Conservation (phyloP, 306 rosid species). For the Styphnolobium japonicum region DNA sequence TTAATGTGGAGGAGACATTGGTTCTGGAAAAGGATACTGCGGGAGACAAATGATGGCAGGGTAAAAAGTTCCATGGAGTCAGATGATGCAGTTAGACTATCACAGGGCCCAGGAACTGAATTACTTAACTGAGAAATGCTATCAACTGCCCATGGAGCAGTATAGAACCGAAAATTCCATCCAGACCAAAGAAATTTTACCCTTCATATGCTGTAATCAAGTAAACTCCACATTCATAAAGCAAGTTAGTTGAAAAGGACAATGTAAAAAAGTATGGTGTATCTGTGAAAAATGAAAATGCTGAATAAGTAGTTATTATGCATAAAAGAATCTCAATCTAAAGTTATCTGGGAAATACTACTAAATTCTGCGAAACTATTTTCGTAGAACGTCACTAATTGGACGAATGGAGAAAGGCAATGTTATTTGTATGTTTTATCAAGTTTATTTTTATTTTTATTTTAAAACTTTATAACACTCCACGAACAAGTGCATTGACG, state of each 20-base stretch:
- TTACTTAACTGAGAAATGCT: neutral
- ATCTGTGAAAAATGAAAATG: neutral
- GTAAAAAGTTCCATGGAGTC: neutral
- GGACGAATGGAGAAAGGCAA: too few relatives aligned
- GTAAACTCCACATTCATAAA: neutral
- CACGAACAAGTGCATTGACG: too few relatives aligned
- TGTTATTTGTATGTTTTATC: too few relatives aligned
- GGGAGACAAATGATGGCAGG: neutral
- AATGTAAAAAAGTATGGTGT: neutral
- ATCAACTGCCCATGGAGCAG: neutral
- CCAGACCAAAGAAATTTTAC: neutral
- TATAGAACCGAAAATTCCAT: neutral
- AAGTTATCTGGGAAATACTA: too few relatives aligned
- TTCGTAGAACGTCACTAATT: too few relatives aligned
- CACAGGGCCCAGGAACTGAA: neutral
- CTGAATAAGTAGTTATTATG: neutral
- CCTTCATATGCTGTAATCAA: neutral
- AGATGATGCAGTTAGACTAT: neutral
- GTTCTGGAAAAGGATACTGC: conserved; percentile 59
- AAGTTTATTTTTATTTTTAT: too few relatives aligned
- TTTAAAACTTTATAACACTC: too few relatives aligned
- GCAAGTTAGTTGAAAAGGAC: neutral
- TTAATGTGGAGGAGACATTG: conserved; percentile 61
- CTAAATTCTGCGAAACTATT: too few relatives aligned
- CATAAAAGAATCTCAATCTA: neutral